Evolutionary conservation across 106 monocot genomes (phyloP), one percentile per base, ranked within the genome.

Genomic region (Apostasia ramifera): DNA sequence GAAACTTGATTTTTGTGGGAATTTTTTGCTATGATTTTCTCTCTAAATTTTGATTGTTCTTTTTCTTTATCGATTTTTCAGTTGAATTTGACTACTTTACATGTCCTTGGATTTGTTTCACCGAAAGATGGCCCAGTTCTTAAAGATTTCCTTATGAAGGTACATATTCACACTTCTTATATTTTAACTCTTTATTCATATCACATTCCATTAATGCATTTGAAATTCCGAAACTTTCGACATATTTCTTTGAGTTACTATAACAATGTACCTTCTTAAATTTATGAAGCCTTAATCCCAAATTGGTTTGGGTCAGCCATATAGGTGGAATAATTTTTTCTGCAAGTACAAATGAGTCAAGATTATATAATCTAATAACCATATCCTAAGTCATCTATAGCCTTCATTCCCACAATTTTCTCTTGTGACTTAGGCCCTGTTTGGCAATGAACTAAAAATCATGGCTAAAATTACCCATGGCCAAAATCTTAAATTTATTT

Each of bases 71-170:
- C 38, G 9, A n/a, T 43, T 74, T 68, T 77, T 0, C 84, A 97
- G 97, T 61, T 97, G 71, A 71, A 64, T 47, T 81, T 87, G 63
- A 89, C 87, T 13, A 81, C 82, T 39, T 76, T 92, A 61, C 97
- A 92, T 83, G 83, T 97, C 53, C 78, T 97, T 79, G 78, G 89
- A 64, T 81, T 92, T 81, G 78, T 70, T 54, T 81, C 86, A 61
- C 55, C 63, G 5, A 42, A 76, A 37, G 97, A 92, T 79, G 81
- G 87, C 13, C 85, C 81, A 73, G 70, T 66, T 67, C 77, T 97
- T 2, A 92, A 83, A 69, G 85, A 81, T 79, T 97, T 97, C 73
- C 78, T 97, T 42, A 40, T 79, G 2, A 97, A 90, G 82, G 97
- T 97, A 68, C 63, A 4, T 53, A 64, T 63, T 65, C 4, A 10